Evolutionary conservation across 2,329 filamentous ascomycete species (phyloP).

Genomic region (Neofusicoccum laricinum): DNA sequence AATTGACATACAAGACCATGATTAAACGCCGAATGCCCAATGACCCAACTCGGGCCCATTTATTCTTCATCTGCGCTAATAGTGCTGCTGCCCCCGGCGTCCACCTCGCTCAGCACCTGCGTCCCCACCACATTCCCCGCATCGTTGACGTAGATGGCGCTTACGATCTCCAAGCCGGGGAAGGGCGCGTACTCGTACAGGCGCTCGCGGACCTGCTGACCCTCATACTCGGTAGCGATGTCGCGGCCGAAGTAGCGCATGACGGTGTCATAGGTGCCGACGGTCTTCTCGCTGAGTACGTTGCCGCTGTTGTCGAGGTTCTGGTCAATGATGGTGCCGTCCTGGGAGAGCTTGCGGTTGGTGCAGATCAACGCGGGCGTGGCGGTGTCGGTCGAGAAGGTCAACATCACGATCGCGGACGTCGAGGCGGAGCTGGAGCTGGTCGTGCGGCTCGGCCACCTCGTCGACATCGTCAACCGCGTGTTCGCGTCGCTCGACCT

Average conservation of each 20-base stretch:
- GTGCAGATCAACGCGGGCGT: constrained; percentile 54
- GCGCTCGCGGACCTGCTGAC: constrained; percentile 48
- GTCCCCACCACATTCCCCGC: constrained; percentile 50
- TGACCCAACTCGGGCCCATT: neutral
- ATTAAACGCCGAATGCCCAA: neutral
- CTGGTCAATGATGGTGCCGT: constrained; percentile 54
- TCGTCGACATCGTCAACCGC: constrained; percentile 61
- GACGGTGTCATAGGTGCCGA: constrained; percentile 50
- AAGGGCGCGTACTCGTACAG: constrained; percentile 56
- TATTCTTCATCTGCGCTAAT: constrained; percentile 39
- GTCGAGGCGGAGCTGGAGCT: constrained; percentile 59
- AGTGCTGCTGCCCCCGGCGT: constrained; percentile 52
- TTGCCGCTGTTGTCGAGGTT: constrained; percentile 54
- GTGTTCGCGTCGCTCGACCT: constrained; percentile 59
- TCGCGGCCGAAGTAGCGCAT: constrained; percentile 57
- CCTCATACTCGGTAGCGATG: constrained; percentile 37
- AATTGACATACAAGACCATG: neutral
- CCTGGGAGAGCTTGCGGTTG: constrained; percentile 56
- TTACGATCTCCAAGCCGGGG: constrained; percentile 44
- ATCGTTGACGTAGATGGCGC: constrained; percentile 49
- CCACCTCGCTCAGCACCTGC: constrained; percentile 51
- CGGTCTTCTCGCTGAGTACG: constrained; percentile 42
- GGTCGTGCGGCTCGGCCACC: constrained; percentile 57
- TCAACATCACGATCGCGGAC: constrained; percentile 62
- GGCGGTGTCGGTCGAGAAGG: constrained; percentile 44